phyloP scores from a whole-genome alignment of 257 asterid species.

The Orobanche coerulescens region DNA sequence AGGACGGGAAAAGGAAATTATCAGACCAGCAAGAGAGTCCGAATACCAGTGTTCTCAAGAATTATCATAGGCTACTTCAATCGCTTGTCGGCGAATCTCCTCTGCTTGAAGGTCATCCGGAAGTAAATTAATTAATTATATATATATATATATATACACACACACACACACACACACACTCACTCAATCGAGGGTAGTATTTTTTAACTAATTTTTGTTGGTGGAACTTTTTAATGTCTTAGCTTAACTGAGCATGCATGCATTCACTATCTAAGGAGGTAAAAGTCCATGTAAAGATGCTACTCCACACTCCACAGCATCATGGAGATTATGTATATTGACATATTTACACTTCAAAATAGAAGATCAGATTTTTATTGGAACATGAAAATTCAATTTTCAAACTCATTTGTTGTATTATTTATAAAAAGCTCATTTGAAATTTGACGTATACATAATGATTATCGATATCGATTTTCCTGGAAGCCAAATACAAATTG shows the following conservation, averaged over 20 bases:
- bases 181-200: too few species aligned
- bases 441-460: not conserved
- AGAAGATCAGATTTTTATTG: not conserved
- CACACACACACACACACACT: too few species aligned
- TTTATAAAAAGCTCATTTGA: not conserved
- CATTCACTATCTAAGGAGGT: too few species aligned
- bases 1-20: conserved; percentile 29
- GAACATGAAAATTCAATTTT: conserved; percentile 32
- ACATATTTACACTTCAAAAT: conserved; percentile 13
- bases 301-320: too few species aligned
- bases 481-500: conserved; percentile 63
- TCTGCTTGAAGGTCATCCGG: conserved; percentile 31
- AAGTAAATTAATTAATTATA: conserved; percentile 13
- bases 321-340: not conserved
- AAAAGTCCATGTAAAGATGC: too few species aligned
- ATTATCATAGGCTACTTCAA: conserved; percentile 34
- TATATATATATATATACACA: too few species aligned
- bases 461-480: conserved; percentile 32
- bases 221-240: too few species aligned
- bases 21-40: conserved; percentile 20
- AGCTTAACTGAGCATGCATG: too few species aligned
- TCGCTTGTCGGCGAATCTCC: conserved; percentile 49
- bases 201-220: too few species aligned
- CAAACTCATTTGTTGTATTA: conserved; percentile 35
- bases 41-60: conserved; percentile 24